Conservation (phyloP, 2,329 filamentous ascomycete species). For the Alternaria consortialis region DNA sequence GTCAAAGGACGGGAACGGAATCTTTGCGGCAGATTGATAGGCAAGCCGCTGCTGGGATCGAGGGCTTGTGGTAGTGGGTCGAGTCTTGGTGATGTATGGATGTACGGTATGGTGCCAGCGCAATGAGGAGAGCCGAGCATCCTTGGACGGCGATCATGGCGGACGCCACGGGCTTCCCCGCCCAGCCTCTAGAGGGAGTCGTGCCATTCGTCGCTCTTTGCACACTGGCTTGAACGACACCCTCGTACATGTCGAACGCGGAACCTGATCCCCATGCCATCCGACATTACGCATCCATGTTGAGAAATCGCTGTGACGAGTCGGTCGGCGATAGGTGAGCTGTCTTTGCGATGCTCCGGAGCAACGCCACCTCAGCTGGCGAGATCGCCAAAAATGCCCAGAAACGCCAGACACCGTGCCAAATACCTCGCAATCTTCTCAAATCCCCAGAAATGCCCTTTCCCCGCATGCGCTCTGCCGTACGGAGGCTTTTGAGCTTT, state of each 20-base stretch:
- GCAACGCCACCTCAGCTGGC: conserved; percentile 10
- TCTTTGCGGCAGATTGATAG: not conserved
- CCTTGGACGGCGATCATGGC: conserved; percentile 16
- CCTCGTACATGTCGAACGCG: conserved; percentile 7
- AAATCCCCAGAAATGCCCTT: not conserved
- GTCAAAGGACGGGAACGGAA: not conserved
- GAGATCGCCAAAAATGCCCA: conserved; percentile 11
- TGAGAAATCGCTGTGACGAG: conserved; percentile 3
- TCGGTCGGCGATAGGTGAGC: conserved; percentile 1
- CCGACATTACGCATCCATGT: conserved; percentile 7
- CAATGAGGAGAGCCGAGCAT: conserved; percentile 20
- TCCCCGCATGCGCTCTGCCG: conserved; percentile 3
- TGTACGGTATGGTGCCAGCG: conserved; percentile 5
- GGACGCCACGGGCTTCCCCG: conserved; percentile 12
- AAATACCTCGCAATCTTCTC: not conserved
- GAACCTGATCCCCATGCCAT: conserved; percentile 9
- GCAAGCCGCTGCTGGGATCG: conserved; percentile 2
- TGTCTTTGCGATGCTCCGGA: conserved; percentile 5
- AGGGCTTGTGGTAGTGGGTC: conserved; percentile 1
- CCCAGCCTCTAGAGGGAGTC: conserved; percentile 3
- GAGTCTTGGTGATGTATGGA: conserved; percentile 16
- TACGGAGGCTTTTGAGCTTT: not conserved
- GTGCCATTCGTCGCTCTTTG: conserved; percentile 5
- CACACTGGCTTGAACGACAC: not conserved
- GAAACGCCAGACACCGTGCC: conserved; percentile 18